Base-by-base conservation (phyloP, 148 eudicot genomes). In the Camellia japonica region DNA sequence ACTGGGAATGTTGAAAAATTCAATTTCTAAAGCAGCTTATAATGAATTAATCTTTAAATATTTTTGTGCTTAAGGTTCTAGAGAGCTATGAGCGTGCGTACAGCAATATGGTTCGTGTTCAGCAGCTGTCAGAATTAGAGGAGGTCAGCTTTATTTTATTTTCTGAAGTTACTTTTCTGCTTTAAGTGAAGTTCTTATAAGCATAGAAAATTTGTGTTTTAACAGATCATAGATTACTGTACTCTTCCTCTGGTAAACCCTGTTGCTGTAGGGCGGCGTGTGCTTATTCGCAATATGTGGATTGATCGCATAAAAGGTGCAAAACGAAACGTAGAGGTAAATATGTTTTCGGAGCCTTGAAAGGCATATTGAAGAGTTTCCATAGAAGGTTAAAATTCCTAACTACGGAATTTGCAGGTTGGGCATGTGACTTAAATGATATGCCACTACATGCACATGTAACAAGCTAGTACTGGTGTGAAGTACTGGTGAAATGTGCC, bases 51-150 rank as follows among this genome's bases (percentile, higher is more conserved):
- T 42, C 20, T 30, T 14, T 55, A 2, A 65, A 6, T 73, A 18
- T 30, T 83, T 79, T 68, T 52, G 62, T 12, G 80, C 49, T 71
- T 38, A 84, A 96, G 99, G 99, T 96, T 73, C 76, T 96, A 71
- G 99, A 96, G 87, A 96, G 99, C 89, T 96, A 94, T 59, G 99
- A 96, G 74, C 98, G 98, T 74, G 97, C 98, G 43, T 96, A 94
- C 85, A 94, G 84, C 85, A 96, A 94, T 87, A 96, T 96, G 99
- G 99, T 96, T 78, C 97, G 99, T 79, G 97, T 92, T 85, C 99
- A 96, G 83, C 99, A 96, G 81, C 84, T 96, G 85, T 96, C 99
- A 65, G 99, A 96, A 78, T 87, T 96, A 55, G 99, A 96, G 81
- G 98, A 96, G 94, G 99, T 96, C 83, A 44, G 65, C 76, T 64